Evolutionary conservation across 169 alveolate genomes (phyloP), one percentile per base, ranked within the genome.

Genomic region (Plasmodium vinckei): DNA sequence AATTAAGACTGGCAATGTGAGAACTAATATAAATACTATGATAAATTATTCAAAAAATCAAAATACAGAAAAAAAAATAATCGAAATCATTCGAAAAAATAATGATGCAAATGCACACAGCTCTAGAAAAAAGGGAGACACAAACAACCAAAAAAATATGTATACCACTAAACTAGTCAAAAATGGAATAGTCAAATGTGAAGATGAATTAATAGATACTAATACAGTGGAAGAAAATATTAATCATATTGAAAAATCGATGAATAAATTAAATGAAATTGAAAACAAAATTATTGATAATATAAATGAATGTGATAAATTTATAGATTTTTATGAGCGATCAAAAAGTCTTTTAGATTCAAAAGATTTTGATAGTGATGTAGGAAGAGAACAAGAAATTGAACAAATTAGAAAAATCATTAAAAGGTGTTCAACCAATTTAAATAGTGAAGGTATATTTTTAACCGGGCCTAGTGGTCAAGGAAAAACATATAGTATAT

Each of bases 391-490:
- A 51, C 70, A 21, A 33, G 88, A 77, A 53, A 77, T 77, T 25
- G 75, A 77, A 42, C 61, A 77, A 63, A 77, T 77, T 15, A 49
- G 68, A 77, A 77, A 63, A n/a, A 63, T 77, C 6, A 27, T 77
- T 21, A 77, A 63, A 51, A 77, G 77, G 15, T 77, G 88, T 25
- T 77, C 88, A 17, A 51, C 44, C 13, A 77, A 77, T 63, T 44
- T 63, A 49, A 57, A 49, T 9, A 65, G 88, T 7, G 88, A 77
- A 46, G 88, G 88, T 0, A 77, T 77, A 56, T 77, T 77, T 53
- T 44, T 77, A 19, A 77, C 88, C 2, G 88, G 88, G 0, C 88
- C 88, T 13, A 77, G 88, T 64, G 88, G 88, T 0, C 88, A 77
- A 51, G 88, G 88, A 27, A 77, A 77, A 64, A 77, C 88, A 21